Percentiles rank a stretch among this genome's conserved stretches.
These are phyloP conservation scores for Nymphaea thermarum DNA, from an alignment of 164 flowering plant species.

Conservation along the genomic window DNA sequence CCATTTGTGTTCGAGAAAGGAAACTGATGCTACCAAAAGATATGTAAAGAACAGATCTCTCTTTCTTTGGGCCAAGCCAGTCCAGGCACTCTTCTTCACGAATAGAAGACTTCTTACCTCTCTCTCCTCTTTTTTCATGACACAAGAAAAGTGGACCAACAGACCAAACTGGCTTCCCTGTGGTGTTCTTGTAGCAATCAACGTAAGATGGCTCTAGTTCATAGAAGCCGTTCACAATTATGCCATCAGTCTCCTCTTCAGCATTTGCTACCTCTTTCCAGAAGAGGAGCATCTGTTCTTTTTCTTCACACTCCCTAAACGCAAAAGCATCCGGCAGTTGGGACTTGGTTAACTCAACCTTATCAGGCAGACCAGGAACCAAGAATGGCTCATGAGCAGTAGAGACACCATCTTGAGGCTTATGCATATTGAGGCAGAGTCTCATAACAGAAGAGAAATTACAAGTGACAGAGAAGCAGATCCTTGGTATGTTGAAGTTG, in stretches of 20 bases:
- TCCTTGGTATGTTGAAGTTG: slow-evolving; percentile 1
- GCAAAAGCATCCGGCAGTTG: too few species aligned
- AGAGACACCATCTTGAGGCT: too few species aligned
- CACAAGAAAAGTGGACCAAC: slow-evolving; percentile 2
- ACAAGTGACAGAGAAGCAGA: not conserved
- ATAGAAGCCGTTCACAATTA: slow-evolving; percentile 4
- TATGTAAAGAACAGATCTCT: slow-evolving; percentile 3
- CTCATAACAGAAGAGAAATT: not conserved
- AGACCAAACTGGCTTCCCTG: not conserved
- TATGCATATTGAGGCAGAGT: too few species aligned
- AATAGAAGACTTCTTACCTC: slow-evolving; percentile 1
- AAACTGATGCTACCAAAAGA: slow-evolving; percentile 2
- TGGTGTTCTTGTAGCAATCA: not conserved
- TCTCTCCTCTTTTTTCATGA: not conserved
- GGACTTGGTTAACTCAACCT: too few species aligned
- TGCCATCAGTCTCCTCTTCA: not conserved
- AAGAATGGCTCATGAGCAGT: too few species aligned
- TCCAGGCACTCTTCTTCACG: not conserved
- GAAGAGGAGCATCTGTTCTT: too few species aligned
- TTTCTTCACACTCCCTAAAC: too few species aligned
- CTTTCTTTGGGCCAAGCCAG: slow-evolving; percentile 1
- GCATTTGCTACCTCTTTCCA: too few species aligned
- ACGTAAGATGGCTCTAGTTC: slow-evolving; percentile 2
- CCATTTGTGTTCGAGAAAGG: not conserved
- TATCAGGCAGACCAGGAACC: too few species aligned